Evolutionary conservation across 2,329 filamentous ascomycete genomes (phyloP), one percentile per base, ranked within the genome.

Genomic region (Fusarium sp.): DNA sequence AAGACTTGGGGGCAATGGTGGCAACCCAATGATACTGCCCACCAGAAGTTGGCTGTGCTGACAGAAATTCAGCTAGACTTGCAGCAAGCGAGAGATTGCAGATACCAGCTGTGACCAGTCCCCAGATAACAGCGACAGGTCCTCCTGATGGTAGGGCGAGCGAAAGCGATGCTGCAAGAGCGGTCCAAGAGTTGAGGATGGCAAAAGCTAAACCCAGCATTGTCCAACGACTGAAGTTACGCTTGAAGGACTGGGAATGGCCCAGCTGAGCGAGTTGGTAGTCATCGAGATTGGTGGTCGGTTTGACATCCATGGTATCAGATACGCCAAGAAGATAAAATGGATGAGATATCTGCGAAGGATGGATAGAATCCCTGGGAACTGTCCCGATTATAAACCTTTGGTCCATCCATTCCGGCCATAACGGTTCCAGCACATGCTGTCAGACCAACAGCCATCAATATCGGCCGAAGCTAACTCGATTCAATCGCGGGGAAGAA

Each of bases 21-120:
- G 92, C 91, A 4, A 92, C 92, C 92, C 92, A 94, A 79, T 93
- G 91, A 72, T 94, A 93, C 80, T 91, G 87, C 8, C 88, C 90
- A 69, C 87, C 88, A 7, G 88, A 88, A 0, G 85, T 87, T 3
- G 85, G 85, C 51, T 90, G 92, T 2, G 90, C 90, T 0, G 90
- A 92, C 11, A 93, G 83, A 73, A 92, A 94, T 79, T 94, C 92
- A 31, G 91, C 91, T 15, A 94, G 84, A 22, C 90, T 92, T 4
- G 90, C 87, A 5, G 92, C 90, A 52, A 93, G 81, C 7, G 80
- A 81, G 18, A 82, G 51, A 49, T 82, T 82, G 72, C 80, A 82
- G n/a, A 81, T 69, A 9, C 80, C 80, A 12, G 80, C 80, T 1
- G 80, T 82, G 5, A 81, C 75, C 1, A 82, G 74, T 13, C 80